These are phyloP conservation scores for Penicillium sp. DNA, from an alignment of 2,329 filamentous ascomycete species.

Conservation along the genomic window DNA sequence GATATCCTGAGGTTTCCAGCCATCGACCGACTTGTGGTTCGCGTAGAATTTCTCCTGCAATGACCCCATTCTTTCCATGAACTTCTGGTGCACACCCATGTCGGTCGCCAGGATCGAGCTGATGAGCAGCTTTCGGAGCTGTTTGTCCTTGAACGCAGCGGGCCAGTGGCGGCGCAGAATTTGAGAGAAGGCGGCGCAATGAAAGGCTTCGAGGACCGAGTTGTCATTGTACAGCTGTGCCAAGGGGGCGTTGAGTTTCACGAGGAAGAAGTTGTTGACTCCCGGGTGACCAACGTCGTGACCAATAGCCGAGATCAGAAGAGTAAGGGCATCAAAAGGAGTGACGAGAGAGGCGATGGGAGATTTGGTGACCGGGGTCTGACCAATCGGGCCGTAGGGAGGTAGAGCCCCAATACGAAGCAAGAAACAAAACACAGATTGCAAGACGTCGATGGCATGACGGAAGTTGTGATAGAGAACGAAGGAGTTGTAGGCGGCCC, in stretches of 20 bases:
- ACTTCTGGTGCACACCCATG: slow-evolving; percentile 96
- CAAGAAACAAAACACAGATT: slow-evolving; percentile 89
- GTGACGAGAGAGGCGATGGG: slow-evolving; percentile 74
- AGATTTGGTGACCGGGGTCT: slow-evolving; percentile 49
- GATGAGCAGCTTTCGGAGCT: slow-evolving; percentile 88
- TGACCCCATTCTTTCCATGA: slow-evolving; percentile 85
- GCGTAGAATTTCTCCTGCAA: slow-evolving; percentile 75
- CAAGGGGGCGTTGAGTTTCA: slow-evolving; percentile 86
- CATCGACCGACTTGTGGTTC: slow-evolving; percentile 63
- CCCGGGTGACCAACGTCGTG: slow-evolving; percentile 97
- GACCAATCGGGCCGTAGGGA: slow-evolving; percentile 57
- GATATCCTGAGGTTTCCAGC: slow-evolving; percentile 74
- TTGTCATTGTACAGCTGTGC: slow-evolving; percentile 97
- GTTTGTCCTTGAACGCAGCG: slow-evolving; percentile 71
- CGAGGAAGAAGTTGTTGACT: slow-evolving; percentile 95
- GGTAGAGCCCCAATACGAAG: slow-evolving; percentile 76
- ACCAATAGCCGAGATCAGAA: slow-evolving; percentile 93
- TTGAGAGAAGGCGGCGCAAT: slow-evolving; percentile 95
- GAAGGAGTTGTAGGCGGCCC: slow-evolving; percentile 93
- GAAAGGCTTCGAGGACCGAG: slow-evolving; percentile 94
- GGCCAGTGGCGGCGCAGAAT: slow-evolving; percentile 94
- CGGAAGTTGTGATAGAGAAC: slow-evolving; percentile 98
- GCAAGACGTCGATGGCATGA: slow-evolving; percentile 93
- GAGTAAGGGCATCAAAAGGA: slow-evolving; percentile 83
- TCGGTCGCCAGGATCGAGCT: slow-evolving; percentile 97